Percentiles rank a stretch among this genome's conserved stretches.
phyloP scores from a whole-genome alignment of 176 grass and related monocot genomes.

The Microstegium vimineum region DNA sequence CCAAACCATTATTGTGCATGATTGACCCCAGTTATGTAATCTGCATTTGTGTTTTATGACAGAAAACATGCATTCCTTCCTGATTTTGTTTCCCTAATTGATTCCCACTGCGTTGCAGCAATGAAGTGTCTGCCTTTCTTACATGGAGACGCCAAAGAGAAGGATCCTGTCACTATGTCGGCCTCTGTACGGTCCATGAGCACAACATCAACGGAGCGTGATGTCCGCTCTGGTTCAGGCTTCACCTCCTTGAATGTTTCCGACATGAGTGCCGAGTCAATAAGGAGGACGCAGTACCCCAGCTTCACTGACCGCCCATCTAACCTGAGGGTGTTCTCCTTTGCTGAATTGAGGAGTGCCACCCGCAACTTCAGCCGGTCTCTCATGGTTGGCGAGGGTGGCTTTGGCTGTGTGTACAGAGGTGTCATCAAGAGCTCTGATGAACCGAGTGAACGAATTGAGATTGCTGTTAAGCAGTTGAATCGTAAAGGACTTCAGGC shows the following conservation, averaged over 20 bases:
- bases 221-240: slow-evolving; percentile 66
- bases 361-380: slow-evolving; percentile 88
- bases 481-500: slow-evolving; percentile 93
- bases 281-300: slow-evolving; percentile 60
- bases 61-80: not conserved
- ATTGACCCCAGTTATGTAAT: not conserved
- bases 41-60: not conserved
- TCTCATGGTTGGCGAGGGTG: slow-evolving; percentile 93
- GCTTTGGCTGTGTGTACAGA: slow-evolving; percentile 85
- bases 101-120: slow-evolving; percentile 23
- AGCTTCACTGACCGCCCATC: slow-evolving; percentile 76
- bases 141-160: slow-evolving; percentile 32
- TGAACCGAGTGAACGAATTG: slow-evolving; percentile 39
- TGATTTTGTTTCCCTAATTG: too few species aligned
- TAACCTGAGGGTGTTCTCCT: slow-evolving; percentile 88
- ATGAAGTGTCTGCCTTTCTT: slow-evolving; percentile 80
- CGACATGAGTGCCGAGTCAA: slow-evolving; percentile 48
- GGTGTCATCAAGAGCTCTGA: slow-evolving; percentile 64
- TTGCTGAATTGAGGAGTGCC: slow-evolving; percentile 71
- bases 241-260: slow-evolving; percentile 63
- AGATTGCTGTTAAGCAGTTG: slow-evolving; percentile 93
- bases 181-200: slow-evolving; percentile 68
- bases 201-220: slow-evolving; percentile 63
- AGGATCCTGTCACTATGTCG: slow-evolving; percentile 29
- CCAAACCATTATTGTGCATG: not conserved